Percentiles rank a stretch among this genome's conserved stretches.
phyloP scores from a whole-genome alignment of 1,284 basidiomycete species.

The Singerocomus inundabilis region DNA sequence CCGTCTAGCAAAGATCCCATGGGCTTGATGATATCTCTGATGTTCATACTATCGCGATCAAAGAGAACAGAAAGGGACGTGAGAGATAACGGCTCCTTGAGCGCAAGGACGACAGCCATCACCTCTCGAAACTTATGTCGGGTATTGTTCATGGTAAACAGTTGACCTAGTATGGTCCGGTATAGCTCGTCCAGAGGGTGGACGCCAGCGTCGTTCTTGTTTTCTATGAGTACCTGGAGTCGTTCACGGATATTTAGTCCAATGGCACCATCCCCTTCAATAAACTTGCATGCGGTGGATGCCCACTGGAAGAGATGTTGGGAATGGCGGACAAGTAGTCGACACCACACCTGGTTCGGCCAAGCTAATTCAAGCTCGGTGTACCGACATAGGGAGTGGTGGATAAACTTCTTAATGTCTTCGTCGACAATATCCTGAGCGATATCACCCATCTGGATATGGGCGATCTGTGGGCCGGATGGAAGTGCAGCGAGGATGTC shows the following conservation, averaged over 20 bases:
- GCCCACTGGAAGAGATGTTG: slow-evolving; percentile 25
- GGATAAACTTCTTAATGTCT: slow-evolving; percentile 20
- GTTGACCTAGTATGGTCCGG: slow-evolving; percentile 18
- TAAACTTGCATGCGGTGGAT: slow-evolving; percentile 26
- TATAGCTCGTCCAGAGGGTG: slow-evolving; percentile 21
- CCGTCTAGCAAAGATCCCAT: slow-evolving; percentile 21
- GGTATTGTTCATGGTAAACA: slow-evolving; percentile 10
- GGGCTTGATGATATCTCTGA: slow-evolving; percentile 22
- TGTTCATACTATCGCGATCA: background rate
- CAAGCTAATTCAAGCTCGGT: slow-evolving; percentile 15
- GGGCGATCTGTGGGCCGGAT: slow-evolving; percentile 6
- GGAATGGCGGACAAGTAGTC: slow-evolving; percentile 16
- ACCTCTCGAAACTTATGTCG: slow-evolving; percentile 20
- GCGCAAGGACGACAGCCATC: slow-evolving; percentile 17
- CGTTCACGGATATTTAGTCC: slow-evolving; percentile 13
- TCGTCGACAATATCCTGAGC: slow-evolving; percentile 11
- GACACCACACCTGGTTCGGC: slow-evolving; percentile 21
- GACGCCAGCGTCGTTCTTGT: background rate
- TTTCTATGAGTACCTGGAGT: slow-evolving; percentile 11
- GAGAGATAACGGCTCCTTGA: slow-evolving; percentile 21
- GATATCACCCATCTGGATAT: slow-evolving; percentile 17
- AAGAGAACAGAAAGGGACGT: slow-evolving; percentile 13
- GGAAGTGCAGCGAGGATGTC: slow-evolving; percentile 19
- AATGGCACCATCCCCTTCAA: slow-evolving; percentile 14
- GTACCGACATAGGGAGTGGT: slow-evolving; percentile 11